Conservation (phyloP, 116 monocot species). For the Papilionanthe hybrid region DNA sequence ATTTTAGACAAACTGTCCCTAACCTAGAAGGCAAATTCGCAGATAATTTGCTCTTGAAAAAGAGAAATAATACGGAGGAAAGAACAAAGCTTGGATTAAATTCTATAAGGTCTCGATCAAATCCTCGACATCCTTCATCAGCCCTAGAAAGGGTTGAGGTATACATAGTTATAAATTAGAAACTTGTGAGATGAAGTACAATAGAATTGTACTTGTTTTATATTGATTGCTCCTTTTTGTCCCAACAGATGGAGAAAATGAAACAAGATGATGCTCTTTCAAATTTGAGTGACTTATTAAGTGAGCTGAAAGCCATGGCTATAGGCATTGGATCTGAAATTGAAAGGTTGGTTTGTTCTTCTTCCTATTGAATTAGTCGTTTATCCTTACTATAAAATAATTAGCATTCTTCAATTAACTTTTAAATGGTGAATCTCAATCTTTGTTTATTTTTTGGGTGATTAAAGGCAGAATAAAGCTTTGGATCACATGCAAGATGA, state of each 20-base stretch:
- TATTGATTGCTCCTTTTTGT: background rate
- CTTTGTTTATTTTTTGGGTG: background rate
- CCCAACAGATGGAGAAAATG: constrained; percentile 62
- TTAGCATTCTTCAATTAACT: background rate
- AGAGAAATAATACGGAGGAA: constrained; percentile 51
- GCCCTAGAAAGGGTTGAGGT: constrained; percentile 49
- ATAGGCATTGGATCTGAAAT: constrained; percentile 89
- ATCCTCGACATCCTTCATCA: constrained; percentile 32
- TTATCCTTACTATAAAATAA: background rate
- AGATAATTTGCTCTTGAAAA: constrained; percentile 40
- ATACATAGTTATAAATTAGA: background rate
- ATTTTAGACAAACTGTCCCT: background rate
- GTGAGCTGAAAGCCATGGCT: constrained; percentile 83
- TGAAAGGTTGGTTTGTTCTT: constrained; percentile 44
- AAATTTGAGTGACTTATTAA: constrained; percentile 66
- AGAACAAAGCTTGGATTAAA: constrained; percentile 52
- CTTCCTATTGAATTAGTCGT: background rate
- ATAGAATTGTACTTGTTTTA: background rate
- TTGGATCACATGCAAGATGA: constrained; percentile 62
- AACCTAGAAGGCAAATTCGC: background rate
- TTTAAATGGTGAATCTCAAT: background rate
- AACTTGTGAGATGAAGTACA: background rate
- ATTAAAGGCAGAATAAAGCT: constrained; percentile 68
- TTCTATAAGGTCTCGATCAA: constrained; percentile 10
- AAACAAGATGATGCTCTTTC: constrained; percentile 88